Base-by-base conservation (phyloP, 306 rosid species). In the Abrus precatorius region DNA sequence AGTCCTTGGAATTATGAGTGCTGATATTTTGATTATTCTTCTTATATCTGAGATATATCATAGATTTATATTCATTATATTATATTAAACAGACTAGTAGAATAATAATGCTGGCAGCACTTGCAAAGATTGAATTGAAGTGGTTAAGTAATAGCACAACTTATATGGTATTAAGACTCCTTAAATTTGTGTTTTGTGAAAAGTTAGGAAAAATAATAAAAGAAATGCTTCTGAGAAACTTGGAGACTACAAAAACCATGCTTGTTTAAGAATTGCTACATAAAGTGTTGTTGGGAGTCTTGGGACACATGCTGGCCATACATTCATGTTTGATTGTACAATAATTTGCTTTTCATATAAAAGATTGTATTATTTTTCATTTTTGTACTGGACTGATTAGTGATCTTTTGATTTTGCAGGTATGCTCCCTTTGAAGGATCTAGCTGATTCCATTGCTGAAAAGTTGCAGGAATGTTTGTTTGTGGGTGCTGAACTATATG, bases 381-480 rank as follows among this genome's bases (percentile, higher is more conserved):
- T 3, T 82, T 3, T 82, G 48, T 13, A 9, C 27, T 59, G 67
- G 55, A 34, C 61, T 74, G 68, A 48, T 74, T 14, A 48, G 47
- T 71, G 79, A 71, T 68, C 28, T 72, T 36, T 73, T 87, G 43
- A 40, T 81, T 36, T 68, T 73, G 82, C 87, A 95, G 99, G 97
- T 84, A 86, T 76, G 93, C 90, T 93, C 62, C 87, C 98, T 56
- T 86, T 95, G 90, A 95, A 81, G 87, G 99, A 90, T 55, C 99
- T 95, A 33, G 95, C 98, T 0, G 88, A 91, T 65, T 71, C 86
- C 72, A 82, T 95, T 85, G 91, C 90, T 84, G 90, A 84, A 70
- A 87, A 88, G 72, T 81, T 93, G 90, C 91, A 89, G 82, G 80
- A 87, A 7, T 70, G 32, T 44, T 60, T 93, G 82, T 90, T 62